Evolutionary conservation across 2,329 filamentous ascomycete genomes (phyloP).

Genomic region (Aspergillus sp.): DNA sequence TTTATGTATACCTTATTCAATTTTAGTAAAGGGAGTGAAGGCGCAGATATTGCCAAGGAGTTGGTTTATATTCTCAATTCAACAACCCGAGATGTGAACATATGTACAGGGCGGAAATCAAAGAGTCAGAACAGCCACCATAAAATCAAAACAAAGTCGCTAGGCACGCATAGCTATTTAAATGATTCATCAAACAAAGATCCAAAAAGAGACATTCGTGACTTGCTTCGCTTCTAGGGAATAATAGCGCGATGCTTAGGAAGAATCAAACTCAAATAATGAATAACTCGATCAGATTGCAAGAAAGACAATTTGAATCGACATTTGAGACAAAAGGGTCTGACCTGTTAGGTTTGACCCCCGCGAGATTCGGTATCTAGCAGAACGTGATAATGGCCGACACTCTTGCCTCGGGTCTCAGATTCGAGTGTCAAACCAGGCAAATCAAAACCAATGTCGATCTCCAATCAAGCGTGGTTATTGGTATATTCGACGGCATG

Average conservation of each 20-base stretch:
- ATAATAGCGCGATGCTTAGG: too few relatives aligned
- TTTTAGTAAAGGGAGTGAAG: background rate
- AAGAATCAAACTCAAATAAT: background rate
- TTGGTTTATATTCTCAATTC: background rate
- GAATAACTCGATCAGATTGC: too few relatives aligned
- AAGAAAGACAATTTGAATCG: too few relatives aligned
- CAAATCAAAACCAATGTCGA: background rate
- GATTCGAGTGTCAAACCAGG: background rate
- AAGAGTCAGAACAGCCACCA: background rate
- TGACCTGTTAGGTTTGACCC: too few relatives aligned
- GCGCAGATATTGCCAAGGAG: background rate
- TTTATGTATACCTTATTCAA: background rate
- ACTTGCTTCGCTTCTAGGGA: background rate
- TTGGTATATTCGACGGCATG: too few relatives aligned
- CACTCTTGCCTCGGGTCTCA: background rate
- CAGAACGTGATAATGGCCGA: too few relatives aligned
- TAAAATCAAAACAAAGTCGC: background rate
- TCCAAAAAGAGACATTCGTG: background rate
- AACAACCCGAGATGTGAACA: background rate
- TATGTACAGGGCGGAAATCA: background rate
- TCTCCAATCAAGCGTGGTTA: background rate
- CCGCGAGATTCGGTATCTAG: too few relatives aligned
- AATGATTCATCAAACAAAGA: background rate
- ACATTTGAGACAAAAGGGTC: too few relatives aligned
- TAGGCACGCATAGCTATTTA: background rate